Evolutionary conservation across 2,329 filamentous ascomycete genomes (phyloP), one percentile per base, ranked within the genome.

Genomic region (Podosphaera fusca): DNA sequence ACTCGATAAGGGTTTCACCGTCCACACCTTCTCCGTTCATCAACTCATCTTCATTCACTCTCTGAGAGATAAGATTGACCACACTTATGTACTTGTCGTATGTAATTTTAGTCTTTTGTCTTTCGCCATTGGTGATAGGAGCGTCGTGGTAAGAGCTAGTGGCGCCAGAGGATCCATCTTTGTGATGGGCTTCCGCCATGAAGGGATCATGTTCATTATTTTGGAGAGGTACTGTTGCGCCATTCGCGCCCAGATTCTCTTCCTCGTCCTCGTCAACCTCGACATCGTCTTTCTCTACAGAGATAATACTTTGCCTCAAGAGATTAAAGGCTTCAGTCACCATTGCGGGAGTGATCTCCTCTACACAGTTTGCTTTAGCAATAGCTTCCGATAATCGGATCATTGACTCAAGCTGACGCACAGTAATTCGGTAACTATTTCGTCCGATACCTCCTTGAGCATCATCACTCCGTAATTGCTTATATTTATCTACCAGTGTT

Each of bases 361-460:
- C 85, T 12, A 95, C 87, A 67, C 92, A 98, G 68, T 95, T 96
- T 58, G 88, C 87, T 71, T 96, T 96, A 58, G 92, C 92, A 63
- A 98, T 95, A n/a, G 92, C 92, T 70, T 98, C 92, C 57, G 85
- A 90, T 57, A 98, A 74, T 61, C 92, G 87, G 63, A 98, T 96
- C 77, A 98, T 82, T 67, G 84, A 90, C 71, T 98, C 92, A 1
- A 98, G 76, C 70, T 98, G 92, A 67, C 92, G 81, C 55, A 98
- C 92, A 0, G 92, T 98, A 68, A 98, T 98, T 59, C 92, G 83
- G 74, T 98, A 98, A 61, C 86, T 94, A 72, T 95, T 96, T 66
- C 87, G 80, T 59, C 92, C 92, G 55, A 95, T 81, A 36, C 92
- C 92, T 55, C 92, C 92, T 69, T 95, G 89, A 0, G 89, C 85